Percentiles rank a stretch among this genome's conserved stretches.
These are phyloP conservation scores for Taiozyma sp. DNA, from an alignment of 1,139 yeast genomes.

Conservation along the genomic window DNA sequence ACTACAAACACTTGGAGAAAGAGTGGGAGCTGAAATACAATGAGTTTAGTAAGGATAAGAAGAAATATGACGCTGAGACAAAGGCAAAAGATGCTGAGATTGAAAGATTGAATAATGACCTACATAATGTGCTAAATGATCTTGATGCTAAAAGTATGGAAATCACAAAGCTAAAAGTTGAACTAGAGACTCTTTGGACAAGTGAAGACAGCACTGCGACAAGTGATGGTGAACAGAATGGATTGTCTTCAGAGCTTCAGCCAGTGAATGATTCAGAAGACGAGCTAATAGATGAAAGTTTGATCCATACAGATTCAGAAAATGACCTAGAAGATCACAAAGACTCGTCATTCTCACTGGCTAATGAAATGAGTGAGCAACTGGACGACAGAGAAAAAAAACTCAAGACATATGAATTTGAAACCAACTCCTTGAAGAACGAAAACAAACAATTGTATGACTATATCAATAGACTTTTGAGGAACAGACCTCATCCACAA, in stretches of 20 bases:
- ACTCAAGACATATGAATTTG: slow-evolving; percentile 13
- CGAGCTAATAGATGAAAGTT: slow-evolving; percentile 3
- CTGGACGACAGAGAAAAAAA: slow-evolving; percentile 10
- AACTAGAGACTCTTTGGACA: neutral
- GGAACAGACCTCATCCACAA: slow-evolving; percentile 11
- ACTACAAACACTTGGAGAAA: slow-evolving; percentile 16
- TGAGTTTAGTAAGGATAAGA: slow-evolving; percentile 23
- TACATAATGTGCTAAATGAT: slow-evolving; percentile 23
- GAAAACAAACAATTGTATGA: slow-evolving; percentile 22
- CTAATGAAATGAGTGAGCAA: slow-evolving; percentile 12
- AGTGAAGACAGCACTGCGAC: neutral
- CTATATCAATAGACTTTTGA: slow-evolving; percentile 21
- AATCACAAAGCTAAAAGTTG: slow-evolving; percentile 6
- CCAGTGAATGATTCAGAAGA: slow-evolving; percentile 5
- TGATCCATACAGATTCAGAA: slow-evolving; percentile 3
- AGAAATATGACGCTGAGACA: slow-evolving; percentile 19
- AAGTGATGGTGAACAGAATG: slow-evolving; percentile 26
- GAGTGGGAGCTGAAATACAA: slow-evolving; percentile 17
- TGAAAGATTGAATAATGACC: slow-evolving; percentile 21
- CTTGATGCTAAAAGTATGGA: slow-evolving; percentile 9
- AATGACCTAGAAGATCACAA: slow-evolving; percentile 1
- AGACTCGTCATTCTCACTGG: slow-evolving; percentile 8
- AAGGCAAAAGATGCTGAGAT: slow-evolving; percentile 25
- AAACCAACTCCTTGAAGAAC: slow-evolving; percentile 16
- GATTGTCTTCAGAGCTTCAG: neutral